Base-by-base conservation (phyloP, 2,329 filamentous ascomycete species). In the Hirsutella rhossiliensis region DNA sequence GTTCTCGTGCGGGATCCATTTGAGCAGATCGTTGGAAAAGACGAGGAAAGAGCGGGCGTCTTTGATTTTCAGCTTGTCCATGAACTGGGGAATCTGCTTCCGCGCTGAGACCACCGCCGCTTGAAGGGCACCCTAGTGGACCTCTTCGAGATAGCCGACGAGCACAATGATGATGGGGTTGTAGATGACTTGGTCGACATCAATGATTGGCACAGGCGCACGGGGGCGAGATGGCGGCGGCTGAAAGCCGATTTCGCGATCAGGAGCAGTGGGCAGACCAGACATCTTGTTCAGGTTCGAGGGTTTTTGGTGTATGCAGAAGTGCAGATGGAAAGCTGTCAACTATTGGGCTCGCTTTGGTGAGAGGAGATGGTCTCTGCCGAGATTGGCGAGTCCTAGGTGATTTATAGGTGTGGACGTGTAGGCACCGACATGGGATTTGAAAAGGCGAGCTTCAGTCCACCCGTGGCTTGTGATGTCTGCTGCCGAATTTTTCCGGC, bases 1-100 rank as follows among this genome's bases (percentile, higher is more conserved):
- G 38, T 54, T 56, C 50, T 67, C 63, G 0, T 49, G 50, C 1
- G 64, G 65, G 8, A 60, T 56, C 63, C 64, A 68, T 45, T 53
- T 54, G 19, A 65, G 53, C 29, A 62, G 51, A 5, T 55, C 45
- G 37, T 61, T 57, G 37, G 56, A 54, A 23, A 54, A 56, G 1
- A 38, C 36, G n/a, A 54, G 50, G 39, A 62, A 58, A 4, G 45
- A 44, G 2, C 20, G 23, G 9, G 42, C 49, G 23, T 56, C 50
- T 1, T 23, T 46, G 38, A 57, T 52, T 11, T 49, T 41, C 34
- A 56, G 40, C 29, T 45, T 48, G 12, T 53, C 43, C 53, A 56
- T 56, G 41, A 53, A 50, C 1, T 47, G 32, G 12, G 53, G 50
- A 11, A 54, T 36, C 38, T 54, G 47, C 11, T 47, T 19, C n/a